These are phyloP conservation scores for Fusarium miscanthi DNA, from an alignment of 2,329 filamentous ascomycete species.

Conservation along the genomic window DNA sequence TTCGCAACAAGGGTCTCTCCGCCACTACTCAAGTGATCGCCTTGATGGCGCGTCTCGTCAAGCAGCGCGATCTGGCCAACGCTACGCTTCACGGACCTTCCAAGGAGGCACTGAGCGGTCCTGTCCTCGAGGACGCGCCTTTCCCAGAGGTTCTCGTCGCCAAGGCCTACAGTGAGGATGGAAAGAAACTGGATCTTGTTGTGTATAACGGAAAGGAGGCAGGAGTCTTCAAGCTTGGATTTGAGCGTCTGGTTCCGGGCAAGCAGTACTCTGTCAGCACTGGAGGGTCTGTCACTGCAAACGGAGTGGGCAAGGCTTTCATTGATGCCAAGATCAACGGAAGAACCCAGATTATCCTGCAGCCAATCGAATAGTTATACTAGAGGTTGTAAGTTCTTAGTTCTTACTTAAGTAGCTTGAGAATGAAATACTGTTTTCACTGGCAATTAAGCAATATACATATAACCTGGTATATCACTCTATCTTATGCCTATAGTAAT, in stretches of 20 bases:
- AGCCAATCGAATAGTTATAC: background rate
- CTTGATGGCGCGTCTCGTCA: no score
- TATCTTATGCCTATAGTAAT: no score
- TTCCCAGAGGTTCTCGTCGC: background rate
- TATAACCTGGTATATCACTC: no score
- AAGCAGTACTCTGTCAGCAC: background rate
- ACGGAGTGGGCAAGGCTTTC: background rate
- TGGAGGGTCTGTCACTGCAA: background rate
- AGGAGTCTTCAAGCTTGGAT: background rate
- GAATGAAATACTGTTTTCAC: no score
- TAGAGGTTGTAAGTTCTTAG: rapidly evolving
- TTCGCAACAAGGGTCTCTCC: no score
- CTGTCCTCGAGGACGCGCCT: background rate
- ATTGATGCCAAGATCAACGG: background rate
- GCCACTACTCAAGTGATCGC: no score
- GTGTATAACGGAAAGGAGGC: background rate
- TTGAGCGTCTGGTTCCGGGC: background rate
- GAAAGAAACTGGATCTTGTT: background rate
- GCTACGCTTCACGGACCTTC: no score
- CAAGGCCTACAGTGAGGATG: background rate
- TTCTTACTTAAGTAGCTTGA: no score
- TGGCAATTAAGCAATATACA: no score
- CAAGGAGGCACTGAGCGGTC: no score
- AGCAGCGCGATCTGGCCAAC: no score
- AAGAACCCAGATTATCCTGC: background rate